phyloP scores from a whole-genome alignment of 495 filamentous ascomycete genomes.

The Penicillium goetzii region DNA sequence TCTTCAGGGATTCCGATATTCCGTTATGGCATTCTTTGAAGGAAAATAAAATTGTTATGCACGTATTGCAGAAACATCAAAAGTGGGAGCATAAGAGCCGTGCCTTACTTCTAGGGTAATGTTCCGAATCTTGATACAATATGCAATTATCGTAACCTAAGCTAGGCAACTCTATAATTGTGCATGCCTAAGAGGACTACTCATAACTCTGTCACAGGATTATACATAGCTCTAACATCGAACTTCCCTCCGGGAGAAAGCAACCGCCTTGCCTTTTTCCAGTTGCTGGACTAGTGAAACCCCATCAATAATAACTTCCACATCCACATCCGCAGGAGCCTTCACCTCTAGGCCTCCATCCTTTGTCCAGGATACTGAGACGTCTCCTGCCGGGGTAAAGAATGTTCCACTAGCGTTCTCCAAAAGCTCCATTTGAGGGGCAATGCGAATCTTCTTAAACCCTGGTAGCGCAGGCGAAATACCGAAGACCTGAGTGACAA shows the following conservation, averaged over 20 bases:
- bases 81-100: not conserved
- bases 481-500: constrained; percentile 28
- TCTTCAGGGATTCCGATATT: not conserved
- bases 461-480: constrained; percentile 24
- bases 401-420: constrained; percentile 17
- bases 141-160: not conserved
- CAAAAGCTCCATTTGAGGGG: constrained; percentile 20
- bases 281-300: constrained; percentile 4
- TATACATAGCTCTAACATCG: not conserved
- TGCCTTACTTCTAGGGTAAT: not conserved
- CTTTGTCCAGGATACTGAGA: constrained; percentile 16
- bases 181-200: not conserved
- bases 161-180: not conserved
- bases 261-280: constrained; percentile 5
- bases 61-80: not conserved
- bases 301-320: constrained; percentile 14
- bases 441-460: constrained; percentile 25
- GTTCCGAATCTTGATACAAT: not conserved
- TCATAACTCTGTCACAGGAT: not conserved
- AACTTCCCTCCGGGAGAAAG: not conserved
- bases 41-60: not conserved
- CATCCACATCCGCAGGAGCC: constrained; percentile 10
- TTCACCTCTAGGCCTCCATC: constrained; percentile 16
- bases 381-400: constrained; percentile 10
- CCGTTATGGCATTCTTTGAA: not conserved